Conservation (phyloP, 495 filamentous ascomycete genomes). For the Neohortaea acidophila region DNA sequence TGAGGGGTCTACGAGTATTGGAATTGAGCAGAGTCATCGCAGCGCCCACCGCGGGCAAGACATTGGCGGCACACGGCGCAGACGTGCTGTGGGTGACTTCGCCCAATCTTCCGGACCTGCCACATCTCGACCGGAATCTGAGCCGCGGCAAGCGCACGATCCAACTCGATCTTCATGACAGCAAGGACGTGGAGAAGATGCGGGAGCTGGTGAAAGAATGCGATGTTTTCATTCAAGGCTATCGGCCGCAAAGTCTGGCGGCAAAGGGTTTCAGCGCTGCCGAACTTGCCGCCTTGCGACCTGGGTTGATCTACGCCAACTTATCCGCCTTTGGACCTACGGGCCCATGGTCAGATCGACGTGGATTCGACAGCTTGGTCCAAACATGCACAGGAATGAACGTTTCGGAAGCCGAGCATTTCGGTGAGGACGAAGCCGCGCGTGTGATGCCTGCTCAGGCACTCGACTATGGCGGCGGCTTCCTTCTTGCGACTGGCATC, state of each 20-base stretch:
- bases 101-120: conserved; percentile 19
- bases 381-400: conserved; percentile 24
- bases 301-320: conserved; percentile 18
- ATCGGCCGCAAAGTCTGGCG: conserved; percentile 20
- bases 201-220: conserved; percentile 15
- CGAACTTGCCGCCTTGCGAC: conserved; percentile 12
- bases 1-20: conserved; percentile 18
- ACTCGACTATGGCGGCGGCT: conserved; percentile 21
- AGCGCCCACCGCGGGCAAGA: conserved; percentile 18
- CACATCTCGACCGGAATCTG: conserved; percentile 18
- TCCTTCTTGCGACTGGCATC: conserved; percentile 21
- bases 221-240: conserved; percentile 25
- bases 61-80: conserved; percentile 22
- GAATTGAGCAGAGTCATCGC: conserved; percentile 23
- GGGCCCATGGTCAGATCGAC: conserved; percentile 20
- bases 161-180: conserved; percentile 19
- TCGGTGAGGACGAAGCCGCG: conserved; percentile 10
- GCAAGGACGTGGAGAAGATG: conserved; percentile 15
- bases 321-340: conserved; percentile 18
- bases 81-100: conserved; percentile 24
- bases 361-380: conserved; percentile 23
- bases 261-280: conserved; percentile 14
- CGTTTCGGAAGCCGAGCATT: conserved; percentile 21
- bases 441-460: conserved; percentile 21
- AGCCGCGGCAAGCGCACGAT: conserved; percentile 20